These are phyloP conservation scores for Triticum dicoccoides DNA, from an alignment of 176 grass and related monocot species.

Conservation along the genomic window DNA sequence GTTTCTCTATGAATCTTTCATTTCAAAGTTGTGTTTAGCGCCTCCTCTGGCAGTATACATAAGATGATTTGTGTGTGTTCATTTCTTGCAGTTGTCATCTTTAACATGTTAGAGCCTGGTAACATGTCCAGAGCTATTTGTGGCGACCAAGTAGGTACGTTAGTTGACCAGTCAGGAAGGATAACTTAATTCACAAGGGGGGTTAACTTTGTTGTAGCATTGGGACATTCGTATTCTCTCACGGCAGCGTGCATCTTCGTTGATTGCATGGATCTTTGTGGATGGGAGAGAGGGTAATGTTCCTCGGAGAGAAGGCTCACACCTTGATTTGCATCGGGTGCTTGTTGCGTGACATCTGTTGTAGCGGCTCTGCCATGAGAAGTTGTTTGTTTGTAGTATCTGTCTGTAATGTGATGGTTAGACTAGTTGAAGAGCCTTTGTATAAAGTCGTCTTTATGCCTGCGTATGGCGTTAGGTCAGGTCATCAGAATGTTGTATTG, in stretches of 20 bases:
- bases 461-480: conserved; percentile 2
- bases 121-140: conserved; percentile 86
- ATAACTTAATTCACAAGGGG: conserved; percentile 43
- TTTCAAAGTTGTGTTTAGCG: not conserved
- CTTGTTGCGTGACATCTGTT: conserved; percentile 38
- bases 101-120: conserved; percentile 81
- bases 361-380: not conserved
- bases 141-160: conserved; percentile 81
- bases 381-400: conserved; percentile 23
- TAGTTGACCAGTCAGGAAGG: conserved; percentile 86
- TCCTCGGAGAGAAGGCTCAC: conserved; percentile 17
- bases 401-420: conserved; percentile 36
- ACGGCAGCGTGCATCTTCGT: conserved; percentile 15
- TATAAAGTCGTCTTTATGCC: conserved; percentile 30
- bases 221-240: not conserved
- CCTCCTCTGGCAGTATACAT: not conserved
- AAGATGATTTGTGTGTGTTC: conserved; percentile 9
- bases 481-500: conserved; percentile 29
- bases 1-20: not conserved
- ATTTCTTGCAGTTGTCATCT: conserved; percentile 81
- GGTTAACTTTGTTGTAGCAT: conserved; percentile 9
- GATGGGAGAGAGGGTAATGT: not conserved
- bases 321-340: not conserved
- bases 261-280: not conserved
- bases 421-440: conserved; percentile 24